Base-by-base conservation (phyloP, 805 yeast genomes). In the Starmerella lactis-condensi region DNA sequence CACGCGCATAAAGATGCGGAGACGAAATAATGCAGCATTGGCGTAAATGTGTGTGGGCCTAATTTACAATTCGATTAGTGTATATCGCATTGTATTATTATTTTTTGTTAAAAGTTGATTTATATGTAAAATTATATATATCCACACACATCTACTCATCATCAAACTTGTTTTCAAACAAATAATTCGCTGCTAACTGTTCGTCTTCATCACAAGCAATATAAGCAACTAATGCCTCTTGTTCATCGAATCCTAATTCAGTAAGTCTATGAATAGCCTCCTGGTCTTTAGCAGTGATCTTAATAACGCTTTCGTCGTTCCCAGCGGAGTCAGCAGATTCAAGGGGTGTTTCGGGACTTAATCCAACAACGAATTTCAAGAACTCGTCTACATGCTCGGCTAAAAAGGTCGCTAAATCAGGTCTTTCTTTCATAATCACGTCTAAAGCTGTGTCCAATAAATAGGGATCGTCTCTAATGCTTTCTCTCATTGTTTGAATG, bases 191-290 rank as follows among this genome's bases (percentile, higher is more conserved):
- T 26, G 98, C 82, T 47, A 79, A 67, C 60, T 85, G 94, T 60
- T 89, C 98, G 56, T 89, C 81, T 59, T 82, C 85, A 49, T 89
- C 98, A 56, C 98, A 89, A 25, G 96, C 96, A 65, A 89, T 73
- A 59, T 79, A 89, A 19, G 91, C 93, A 60, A 83, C 93, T 38
- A 82, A 69, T 27, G 78, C 98, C 35, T 75, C 60, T 43, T 73
- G 65, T 43, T 93, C 68, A 43, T 81, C 93, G 47, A 89, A 89
- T 0, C 98, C 98, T 42, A 89, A 64, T 54, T 77, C 95, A 53
- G 92, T 75, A 42, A 89, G 64, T 51, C 98, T 69, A 40, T 65
- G 64, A 41, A 89, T 78, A n/a, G 96, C 93, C 38, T 65, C 78
- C 49, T 76, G 75, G 50, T 89, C 98, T 45, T 72, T 89, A 34